phyloP scores from a whole-genome alignment of 139 green algal species.

The Auxenochlorella pyrenoidosa region DNA sequence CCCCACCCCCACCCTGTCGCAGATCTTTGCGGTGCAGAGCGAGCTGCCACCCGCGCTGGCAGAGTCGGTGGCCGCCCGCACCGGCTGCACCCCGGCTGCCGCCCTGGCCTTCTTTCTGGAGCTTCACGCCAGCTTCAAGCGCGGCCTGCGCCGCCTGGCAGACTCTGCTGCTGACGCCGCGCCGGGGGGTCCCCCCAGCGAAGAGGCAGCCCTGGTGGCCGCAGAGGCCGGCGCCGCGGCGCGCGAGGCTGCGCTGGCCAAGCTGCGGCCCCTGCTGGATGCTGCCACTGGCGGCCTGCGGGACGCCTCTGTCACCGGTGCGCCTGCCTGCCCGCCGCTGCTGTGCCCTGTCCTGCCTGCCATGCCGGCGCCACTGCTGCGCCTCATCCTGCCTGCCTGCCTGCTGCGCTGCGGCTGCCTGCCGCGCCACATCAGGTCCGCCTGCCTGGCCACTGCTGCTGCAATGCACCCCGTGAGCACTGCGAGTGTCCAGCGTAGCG shows the following conservation, averaged over 20 bases:
- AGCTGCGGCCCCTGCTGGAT: conserved; percentile 16
- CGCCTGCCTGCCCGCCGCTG: not conserved
- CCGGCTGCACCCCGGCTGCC: not conserved
- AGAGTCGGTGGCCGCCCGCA: not conserved
- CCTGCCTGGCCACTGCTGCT: too few species aligned
- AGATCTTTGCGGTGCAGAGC: conserved; percentile 1
- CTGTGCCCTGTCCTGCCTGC: too few species aligned
- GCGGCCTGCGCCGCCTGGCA: not conserved
- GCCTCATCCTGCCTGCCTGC: too few species aligned
- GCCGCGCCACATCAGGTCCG: too few species aligned
- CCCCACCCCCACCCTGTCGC: not conserved
- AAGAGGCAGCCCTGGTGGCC: not conserved
- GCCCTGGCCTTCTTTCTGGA: not conserved
- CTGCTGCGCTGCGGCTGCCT: too few species aligned
- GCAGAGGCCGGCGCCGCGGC: not conserved
- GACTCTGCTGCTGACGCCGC: not conserved
- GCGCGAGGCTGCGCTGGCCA: not conserved
- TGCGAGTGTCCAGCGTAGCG: too few species aligned
- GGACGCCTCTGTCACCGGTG: not conserved
- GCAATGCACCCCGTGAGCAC: too few species aligned
- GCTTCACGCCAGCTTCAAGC: not conserved
- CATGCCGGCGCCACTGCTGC: too few species aligned
- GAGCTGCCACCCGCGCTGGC: not conserved
- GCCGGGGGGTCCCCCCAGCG: too few species aligned
- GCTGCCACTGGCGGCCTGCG: not conserved